These are phyloP conservation scores for Aureobasidium sp. DNA, from an alignment of 2,329 filamentous ascomycete species.

Conservation along the genomic window DNA sequence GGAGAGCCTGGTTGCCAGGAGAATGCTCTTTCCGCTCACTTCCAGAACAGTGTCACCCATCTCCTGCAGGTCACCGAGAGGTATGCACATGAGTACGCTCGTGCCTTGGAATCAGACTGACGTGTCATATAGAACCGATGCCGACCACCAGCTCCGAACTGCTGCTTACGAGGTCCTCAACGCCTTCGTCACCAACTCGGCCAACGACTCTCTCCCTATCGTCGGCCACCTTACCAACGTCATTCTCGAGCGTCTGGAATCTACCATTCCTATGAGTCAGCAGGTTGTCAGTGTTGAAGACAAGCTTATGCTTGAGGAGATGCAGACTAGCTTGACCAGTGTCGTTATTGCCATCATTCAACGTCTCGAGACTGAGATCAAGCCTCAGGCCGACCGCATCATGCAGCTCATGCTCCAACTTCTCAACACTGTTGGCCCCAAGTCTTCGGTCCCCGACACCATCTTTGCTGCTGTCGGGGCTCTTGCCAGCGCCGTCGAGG, in stretches of 20 bases:
- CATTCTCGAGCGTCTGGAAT: slow-evolving; percentile 83
- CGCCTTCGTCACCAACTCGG: slow-evolving; percentile 85
- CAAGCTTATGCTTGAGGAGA: slow-evolving; percentile 90
- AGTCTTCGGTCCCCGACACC: slow-evolving; percentile 90
- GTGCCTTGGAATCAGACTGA: slow-evolving; percentile 18
- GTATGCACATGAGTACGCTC: slow-evolving; percentile 24
- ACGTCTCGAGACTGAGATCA: slow-evolving; percentile 84
- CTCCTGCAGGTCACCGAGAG: slow-evolving; percentile 80
- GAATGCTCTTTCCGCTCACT: slow-evolving; percentile 85
- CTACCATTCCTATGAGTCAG: slow-evolving; percentile 78
- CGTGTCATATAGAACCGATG: slow-evolving; percentile 47
- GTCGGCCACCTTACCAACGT: slow-evolving; percentile 80
- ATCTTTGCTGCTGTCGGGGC: slow-evolving; percentile 88
- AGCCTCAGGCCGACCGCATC: slow-evolving; percentile 83
- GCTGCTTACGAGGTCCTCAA: slow-evolving; percentile 97
- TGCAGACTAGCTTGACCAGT: slow-evolving; percentile 91
- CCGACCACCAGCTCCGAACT: slow-evolving; percentile 83
- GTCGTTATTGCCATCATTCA: slow-evolving; percentile 88
- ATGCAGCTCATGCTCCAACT: slow-evolving; percentile 85
- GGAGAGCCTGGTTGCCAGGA: slow-evolving; percentile 70
- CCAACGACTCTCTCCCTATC: slow-evolving; percentile 72
- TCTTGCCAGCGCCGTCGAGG: slow-evolving; percentile 85
- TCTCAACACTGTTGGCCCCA: slow-evolving; percentile 66
- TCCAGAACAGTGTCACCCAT: slow-evolving; percentile 82
- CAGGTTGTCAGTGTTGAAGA: slow-evolving; percentile 97